Percentiles rank a stretch among this genome's conserved stretches.
These are phyloP conservation scores for Nakataea oryzae DNA, from an alignment of 2,329 filamentous ascomycete genomes.

Conservation along the genomic window DNA sequence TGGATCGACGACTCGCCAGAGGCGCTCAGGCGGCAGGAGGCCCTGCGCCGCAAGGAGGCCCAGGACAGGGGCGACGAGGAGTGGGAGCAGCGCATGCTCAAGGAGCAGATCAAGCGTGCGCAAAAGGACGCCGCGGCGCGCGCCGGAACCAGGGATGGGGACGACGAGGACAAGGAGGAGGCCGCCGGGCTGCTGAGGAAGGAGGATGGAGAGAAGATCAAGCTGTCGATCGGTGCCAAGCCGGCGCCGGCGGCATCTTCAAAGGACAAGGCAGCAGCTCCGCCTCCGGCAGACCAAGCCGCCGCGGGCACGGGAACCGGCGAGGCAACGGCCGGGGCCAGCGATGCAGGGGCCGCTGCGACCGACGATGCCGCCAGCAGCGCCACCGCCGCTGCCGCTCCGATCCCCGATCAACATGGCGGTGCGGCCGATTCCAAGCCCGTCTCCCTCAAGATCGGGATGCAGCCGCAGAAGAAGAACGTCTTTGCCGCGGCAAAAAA, in stretches of 20 bases:
- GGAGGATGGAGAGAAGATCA: constrained; percentile 66
- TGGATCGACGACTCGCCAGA: constrained; percentile 93
- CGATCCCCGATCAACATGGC: constrained; percentile 4
- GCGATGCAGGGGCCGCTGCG: not conserved
- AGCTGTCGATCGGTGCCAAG: constrained; percentile 49
- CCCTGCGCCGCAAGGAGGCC: constrained; percentile 70
- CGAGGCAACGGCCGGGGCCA: not conserved
- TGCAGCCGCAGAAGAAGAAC: constrained; percentile 60
- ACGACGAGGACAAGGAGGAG: constrained; percentile 30
- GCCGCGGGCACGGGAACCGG: not conserved
- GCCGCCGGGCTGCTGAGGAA: constrained; percentile 42
- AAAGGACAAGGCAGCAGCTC: constrained; percentile 10
- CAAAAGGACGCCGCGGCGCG: constrained; percentile 44
- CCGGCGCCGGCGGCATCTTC: constrained; percentile 12
- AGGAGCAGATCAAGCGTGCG: constrained; percentile 73
- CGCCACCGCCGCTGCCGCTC: not conserved
- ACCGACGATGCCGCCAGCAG: not conserved
- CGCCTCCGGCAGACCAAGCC: constrained; percentile 6
- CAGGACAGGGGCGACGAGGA: constrained; percentile 89
- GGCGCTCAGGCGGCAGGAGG: constrained; percentile 69
- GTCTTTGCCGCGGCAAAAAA: constrained; percentile 61
- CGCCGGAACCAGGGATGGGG: constrained; percentile 19
- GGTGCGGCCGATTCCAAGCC: constrained; percentile 8
- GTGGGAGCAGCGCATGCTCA: constrained; percentile 71
- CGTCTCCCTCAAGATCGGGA: constrained; percentile 55